phyloP scores from a whole-genome alignment of 495 filamentous ascomycete genomes.

The Xylaria flabelliformis region DNA sequence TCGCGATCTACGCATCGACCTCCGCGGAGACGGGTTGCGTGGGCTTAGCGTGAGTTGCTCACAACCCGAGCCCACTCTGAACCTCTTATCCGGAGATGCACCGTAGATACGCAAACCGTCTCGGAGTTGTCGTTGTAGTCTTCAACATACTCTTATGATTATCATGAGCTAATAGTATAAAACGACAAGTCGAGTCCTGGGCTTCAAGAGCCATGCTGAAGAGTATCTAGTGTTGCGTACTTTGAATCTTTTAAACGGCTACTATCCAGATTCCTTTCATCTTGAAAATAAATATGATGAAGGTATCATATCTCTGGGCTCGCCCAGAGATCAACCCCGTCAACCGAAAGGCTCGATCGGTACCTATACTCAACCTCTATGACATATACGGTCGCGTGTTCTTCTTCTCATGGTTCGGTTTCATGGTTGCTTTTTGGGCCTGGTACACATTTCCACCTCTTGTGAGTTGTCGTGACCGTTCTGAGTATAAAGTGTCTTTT shows the following conservation, averaged over 20 bases:
- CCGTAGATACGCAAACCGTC: constrained; percentile 31
- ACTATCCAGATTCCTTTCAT: neutral
- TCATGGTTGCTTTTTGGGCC: constrained; percentile 94
- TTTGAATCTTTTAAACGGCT: neutral
- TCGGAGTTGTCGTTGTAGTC: constrained; percentile 6
- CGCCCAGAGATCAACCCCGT: constrained; percentile 73
- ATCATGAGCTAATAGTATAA: constrained; percentile 10
- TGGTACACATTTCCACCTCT: constrained; percentile 89
- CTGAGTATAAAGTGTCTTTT: neutral
- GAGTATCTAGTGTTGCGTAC: neutral
- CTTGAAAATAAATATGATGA: constrained; percentile 36
- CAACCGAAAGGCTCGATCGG: constrained; percentile 79
- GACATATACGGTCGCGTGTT: constrained; percentile 85
- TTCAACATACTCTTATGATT: neutral
- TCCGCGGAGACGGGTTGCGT: constrained; percentile 38
- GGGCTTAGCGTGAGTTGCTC: constrained; percentile 29
- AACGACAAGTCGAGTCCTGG: neutral
- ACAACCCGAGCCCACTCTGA: constrained; percentile 25
- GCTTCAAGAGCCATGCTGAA: no score
- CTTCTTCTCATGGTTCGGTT: constrained; percentile 94
- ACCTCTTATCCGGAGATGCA: constrained; percentile 41
- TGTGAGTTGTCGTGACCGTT: constrained; percentile 55
- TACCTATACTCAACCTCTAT: constrained; percentile 81
- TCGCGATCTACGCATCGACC: constrained; percentile 31
- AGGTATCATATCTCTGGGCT: constrained; percentile 59